Base-by-base conservation (phyloP, 306 rosid genomes). In the Gastrolobium bilobum region DNA sequence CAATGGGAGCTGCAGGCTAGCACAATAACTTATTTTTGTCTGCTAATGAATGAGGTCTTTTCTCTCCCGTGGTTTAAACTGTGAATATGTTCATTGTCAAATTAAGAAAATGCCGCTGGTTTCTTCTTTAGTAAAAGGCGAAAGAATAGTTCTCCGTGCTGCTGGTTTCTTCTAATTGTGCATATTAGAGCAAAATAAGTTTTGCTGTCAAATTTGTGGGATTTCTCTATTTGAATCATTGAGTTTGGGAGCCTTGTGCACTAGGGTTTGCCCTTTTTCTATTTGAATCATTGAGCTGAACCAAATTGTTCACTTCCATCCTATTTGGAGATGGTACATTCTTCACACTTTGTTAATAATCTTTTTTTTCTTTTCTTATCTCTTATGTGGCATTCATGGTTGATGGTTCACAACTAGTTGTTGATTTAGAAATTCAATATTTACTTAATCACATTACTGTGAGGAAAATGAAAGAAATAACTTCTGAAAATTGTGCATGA, bases 81-180 rank as follows among this genome's bases (percentile, higher is more conserved):
- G 11, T 54, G 47, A 56, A 34, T n/a, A 14, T 63, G 35, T 42
- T 48, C 52, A 8, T 15, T 31, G 9, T 66, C 62, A 68, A 47
- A 67, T 43, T 31, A 47, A n/a, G 60, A 77, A 53, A 51, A 40
- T 67, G 73, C 42, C 30, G 66, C 64, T 35, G 70, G 44, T 46
- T 78, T 44, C 39, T 4, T 20, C 81, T 81, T 81, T 81, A 59
- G 82, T 68, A 82, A 60, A 82, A 82, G 85, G 85, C 78, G 81
- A 76, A 82, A 82, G 82, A 82, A 76, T 76, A 81, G 80, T 81
- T 81, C 70, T 85, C 80, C 75, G 63, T 81, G 65, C 26, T 20
- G 26, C 26, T 20, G 26, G 1, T 20, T 20, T 20, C 26, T 20
- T 40, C 63, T 47, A 39, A 26, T 54, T 77, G n/a, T 62, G 68